A percentile compares a stretch with the other conserved stretches of the same genome.
Evolutionary conservation across 805 yeast species (phyloP).

Genomic region (Middelhovenomyces tepae): DNA sequence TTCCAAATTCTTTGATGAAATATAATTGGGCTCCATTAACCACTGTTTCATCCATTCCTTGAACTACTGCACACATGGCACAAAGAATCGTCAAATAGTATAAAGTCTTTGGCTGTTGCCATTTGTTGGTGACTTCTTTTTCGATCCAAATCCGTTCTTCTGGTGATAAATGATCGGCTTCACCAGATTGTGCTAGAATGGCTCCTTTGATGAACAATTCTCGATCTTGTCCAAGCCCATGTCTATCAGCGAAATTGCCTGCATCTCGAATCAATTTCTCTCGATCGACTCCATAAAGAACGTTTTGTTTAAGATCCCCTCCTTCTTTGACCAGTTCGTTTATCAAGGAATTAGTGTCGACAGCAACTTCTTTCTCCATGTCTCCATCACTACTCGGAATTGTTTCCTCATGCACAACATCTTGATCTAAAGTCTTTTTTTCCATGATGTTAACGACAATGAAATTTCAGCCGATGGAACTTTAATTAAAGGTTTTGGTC

Average conservation of each 20-base stretch:
- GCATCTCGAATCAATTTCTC: constrained; percentile 15
- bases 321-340: too few species aligned
- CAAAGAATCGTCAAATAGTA: constrained; percentile 47
- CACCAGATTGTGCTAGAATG: constrained; percentile 44
- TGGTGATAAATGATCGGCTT: constrained; percentile 30
- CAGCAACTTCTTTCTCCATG: too few species aligned
- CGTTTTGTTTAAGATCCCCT: too few species aligned
- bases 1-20: constrained; percentile 19
- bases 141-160: constrained; percentile 28
- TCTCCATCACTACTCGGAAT: too few species aligned
- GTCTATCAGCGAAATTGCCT: constrained; percentile 16
- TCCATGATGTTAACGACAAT: too few species aligned
- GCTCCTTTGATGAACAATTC: constrained; percentile 39
- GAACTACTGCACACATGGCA: constrained; percentile 60
- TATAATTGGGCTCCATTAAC: constrained; percentile 57
- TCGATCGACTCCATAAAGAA: too few species aligned
- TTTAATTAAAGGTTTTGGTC: too few species aligned
- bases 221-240: constrained; percentile 22
- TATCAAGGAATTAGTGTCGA: too few species aligned
- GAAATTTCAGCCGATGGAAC: too few species aligned
- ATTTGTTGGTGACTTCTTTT: constrained; percentile 39
- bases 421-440: too few species aligned
- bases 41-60: constrained; percentile 70
- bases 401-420: too few species aligned
- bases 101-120: constrained; percentile 35